Conservation (phyloP, 2,329 filamentous ascomycete species). For the Cyphellophora attinorum region DNA sequence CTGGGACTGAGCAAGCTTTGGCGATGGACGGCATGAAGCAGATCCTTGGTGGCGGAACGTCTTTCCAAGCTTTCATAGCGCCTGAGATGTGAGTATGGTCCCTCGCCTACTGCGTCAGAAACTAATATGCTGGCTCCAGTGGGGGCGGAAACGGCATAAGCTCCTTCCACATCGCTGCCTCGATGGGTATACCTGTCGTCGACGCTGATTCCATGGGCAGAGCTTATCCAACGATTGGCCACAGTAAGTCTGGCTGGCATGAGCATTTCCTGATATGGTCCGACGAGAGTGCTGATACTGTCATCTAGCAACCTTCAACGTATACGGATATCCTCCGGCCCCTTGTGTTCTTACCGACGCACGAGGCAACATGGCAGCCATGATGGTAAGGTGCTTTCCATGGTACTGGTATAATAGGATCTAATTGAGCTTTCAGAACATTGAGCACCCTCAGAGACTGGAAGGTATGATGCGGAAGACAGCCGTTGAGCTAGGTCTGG, state of each 20-base stretch:
- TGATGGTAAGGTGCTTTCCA: slow-evolving; percentile 36
- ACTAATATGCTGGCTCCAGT: neutral
- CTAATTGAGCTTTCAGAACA: slow-evolving; percentile 33
- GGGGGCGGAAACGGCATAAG: slow-evolving; percentile 58
- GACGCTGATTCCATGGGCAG: slow-evolving; percentile 36
- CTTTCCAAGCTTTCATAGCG: slow-evolving; percentile 50
- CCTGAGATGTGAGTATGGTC: slow-evolving; percentile 42
- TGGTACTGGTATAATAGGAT: too few relatives aligned
- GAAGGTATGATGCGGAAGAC: slow-evolving; percentile 14
- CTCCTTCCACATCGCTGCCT: slow-evolving; percentile 46
- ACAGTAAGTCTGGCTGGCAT: too few relatives aligned
- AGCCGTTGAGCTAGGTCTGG: slow-evolving; percentile 22
- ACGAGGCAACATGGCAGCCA: slow-evolving; percentile 36
- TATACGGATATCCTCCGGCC: slow-evolving; percentile 9
- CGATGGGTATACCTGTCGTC: slow-evolving; percentile 26
- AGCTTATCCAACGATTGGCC: slow-evolving; percentile 9
- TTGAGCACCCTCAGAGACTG: slow-evolving; percentile 31
- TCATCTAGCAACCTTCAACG: slow-evolving; percentile 5
- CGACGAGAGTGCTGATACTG: too few relatives aligned
- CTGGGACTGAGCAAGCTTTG: slow-evolving; percentile 43
- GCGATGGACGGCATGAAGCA: slow-evolving; percentile 42
- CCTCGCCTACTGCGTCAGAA: neutral
- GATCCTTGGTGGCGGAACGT: slow-evolving; percentile 31
- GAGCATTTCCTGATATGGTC: too few relatives aligned
- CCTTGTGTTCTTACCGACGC: slow-evolving; percentile 6